Conservation (phyloP, 495 filamentous ascomycete species). For the Astrocystis sublimbata region DNA sequence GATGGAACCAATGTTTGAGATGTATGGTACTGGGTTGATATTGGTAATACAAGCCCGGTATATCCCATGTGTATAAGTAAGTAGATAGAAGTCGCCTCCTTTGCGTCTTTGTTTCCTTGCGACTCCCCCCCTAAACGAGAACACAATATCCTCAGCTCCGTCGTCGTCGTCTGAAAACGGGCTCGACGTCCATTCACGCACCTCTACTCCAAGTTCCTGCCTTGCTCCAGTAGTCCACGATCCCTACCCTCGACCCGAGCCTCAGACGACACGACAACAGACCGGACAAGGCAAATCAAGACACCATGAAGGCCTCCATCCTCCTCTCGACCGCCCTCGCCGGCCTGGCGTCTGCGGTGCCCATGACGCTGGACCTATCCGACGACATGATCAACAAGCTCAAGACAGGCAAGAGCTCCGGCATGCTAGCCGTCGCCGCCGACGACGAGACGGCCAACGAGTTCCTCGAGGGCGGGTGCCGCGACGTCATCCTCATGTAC, state of each 20-base stretch:
- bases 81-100: background rate
- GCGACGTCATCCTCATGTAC: slow-evolving; percentile 52
- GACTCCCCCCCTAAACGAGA: background rate
- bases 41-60: background rate
- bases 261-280: slow-evolving; percentile 4
- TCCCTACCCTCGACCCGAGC: background rate
- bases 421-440: slow-evolving; percentile 3
- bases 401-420: slow-evolving; percentile 11
- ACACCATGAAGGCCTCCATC: slow-evolving; percentile 27
- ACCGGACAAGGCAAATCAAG: too few relatives aligned
- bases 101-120: too few relatives aligned
- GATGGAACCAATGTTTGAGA: background rate
- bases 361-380: slow-evolving; percentile 31
- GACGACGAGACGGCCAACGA: slow-evolving; percentile 41
- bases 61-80: too few relatives aligned
- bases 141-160: background rate
- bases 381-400: slow-evolving; percentile 21
- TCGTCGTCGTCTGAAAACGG: background rate
- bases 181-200: background rate
- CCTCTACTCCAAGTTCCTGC: background rate
- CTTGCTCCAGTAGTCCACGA: background rate
- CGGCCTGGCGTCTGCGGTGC: slow-evolving; percentile 25
- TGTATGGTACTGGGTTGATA: background rate
- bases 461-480: slow-evolving; percentile 45
- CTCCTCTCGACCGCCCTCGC: slow-evolving; percentile 25